A percentile compares a stretch with the other conserved stretches of the same genome.
Evolutionary conservation across 2,329 filamentous ascomycete species (phyloP).

Genomic region (Aspergillus caelatus): DNA sequence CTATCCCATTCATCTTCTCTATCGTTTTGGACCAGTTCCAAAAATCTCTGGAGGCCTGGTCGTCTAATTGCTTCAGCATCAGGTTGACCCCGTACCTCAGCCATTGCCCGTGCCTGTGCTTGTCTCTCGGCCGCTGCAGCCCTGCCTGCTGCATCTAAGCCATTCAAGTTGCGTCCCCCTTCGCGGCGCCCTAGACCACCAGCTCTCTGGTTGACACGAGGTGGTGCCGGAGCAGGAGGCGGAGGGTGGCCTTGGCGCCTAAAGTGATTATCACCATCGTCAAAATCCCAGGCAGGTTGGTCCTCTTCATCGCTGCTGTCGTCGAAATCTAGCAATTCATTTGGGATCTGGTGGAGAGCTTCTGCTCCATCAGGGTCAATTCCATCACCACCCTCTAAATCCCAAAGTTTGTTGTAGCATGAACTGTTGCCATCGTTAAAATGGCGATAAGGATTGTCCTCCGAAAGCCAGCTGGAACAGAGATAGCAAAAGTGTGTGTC

Average conservation of each 20-base stretch:
- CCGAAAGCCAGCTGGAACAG: constrained; percentile 82
- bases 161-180: constrained; percentile 26
- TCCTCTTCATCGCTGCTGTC: constrained; percentile 36
- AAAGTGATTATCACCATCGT: constrained; percentile 30
- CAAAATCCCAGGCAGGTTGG: constrained; percentile 28
- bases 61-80: constrained; percentile 25
- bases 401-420: constrained; percentile 89
- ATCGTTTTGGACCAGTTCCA: constrained; percentile 56
- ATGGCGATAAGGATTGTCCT: constrained; percentile 81
- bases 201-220: constrained; percentile 33
- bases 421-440: constrained; percentile 72
- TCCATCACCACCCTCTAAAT: constrained; percentile 78
- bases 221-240: constrained; percentile 45
- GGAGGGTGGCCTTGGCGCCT: constrained; percentile 35
- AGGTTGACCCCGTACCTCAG: constrained; percentile 36
- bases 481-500: constrained; percentile 94
- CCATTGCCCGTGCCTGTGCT: constrained; percentile 43
- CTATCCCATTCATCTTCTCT: constrained; percentile 63
- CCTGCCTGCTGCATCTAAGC: constrained; percentile 36
- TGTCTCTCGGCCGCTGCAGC: constrained; percentile 42
- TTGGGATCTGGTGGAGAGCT: constrained; percentile 43
- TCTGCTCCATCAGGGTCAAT: constrained; percentile 46
- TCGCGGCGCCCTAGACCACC: constrained; percentile 31
- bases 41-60: constrained; percentile 53
- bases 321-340: constrained; percentile 41